Evolutionary conservation across 208 protist genomes (phyloP).

Genomic region (Novymonas esmeraldas): DNA sequence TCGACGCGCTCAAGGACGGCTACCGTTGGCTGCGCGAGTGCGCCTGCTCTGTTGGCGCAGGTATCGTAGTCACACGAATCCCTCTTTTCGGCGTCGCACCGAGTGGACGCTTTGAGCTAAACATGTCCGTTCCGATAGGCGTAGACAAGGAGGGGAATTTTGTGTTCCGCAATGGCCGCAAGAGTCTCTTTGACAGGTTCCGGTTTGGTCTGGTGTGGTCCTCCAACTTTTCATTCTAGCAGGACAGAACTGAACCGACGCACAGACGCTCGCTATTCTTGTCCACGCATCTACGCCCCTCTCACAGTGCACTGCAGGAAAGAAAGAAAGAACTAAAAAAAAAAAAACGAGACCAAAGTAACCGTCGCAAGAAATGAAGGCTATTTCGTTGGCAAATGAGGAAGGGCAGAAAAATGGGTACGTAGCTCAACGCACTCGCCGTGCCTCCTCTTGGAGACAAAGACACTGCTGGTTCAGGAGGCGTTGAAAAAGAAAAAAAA

Average conservation of each 20-base stretch:
- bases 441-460: not conserved
- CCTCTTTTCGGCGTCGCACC: slow-evolving; percentile 76
- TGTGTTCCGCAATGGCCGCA: slow-evolving; percentile 49
- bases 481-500: not conserved
- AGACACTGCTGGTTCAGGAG: too few species aligned
- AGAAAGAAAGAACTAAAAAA: too few species aligned
- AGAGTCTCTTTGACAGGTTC: slow-evolving; percentile 67
- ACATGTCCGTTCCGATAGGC: slow-evolving; percentile 71
- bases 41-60: slow-evolving; percentile 75
- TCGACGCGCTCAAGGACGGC: slow-evolving; percentile 45
- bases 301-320: too few species aligned
- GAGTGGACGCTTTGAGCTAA: slow-evolving; percentile 85
- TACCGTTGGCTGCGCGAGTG: slow-evolving; percentile 60
- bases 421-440: too few species aligned
- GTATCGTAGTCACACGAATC: slow-evolving; percentile 83
- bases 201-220: slow-evolving; percentile 88
- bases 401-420: too few species aligned
- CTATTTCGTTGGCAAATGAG: too few species aligned
- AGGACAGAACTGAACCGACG: too few species aligned
- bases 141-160: slow-evolving; percentile 62
- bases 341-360: too few species aligned
- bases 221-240: slow-evolving; percentile 68
- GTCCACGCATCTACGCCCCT: too few species aligned
- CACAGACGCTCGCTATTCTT: too few species aligned
- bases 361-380: too few species aligned